Conservation (phyloP, 441 rosid genomes). For the Populus hybrid region DNA sequence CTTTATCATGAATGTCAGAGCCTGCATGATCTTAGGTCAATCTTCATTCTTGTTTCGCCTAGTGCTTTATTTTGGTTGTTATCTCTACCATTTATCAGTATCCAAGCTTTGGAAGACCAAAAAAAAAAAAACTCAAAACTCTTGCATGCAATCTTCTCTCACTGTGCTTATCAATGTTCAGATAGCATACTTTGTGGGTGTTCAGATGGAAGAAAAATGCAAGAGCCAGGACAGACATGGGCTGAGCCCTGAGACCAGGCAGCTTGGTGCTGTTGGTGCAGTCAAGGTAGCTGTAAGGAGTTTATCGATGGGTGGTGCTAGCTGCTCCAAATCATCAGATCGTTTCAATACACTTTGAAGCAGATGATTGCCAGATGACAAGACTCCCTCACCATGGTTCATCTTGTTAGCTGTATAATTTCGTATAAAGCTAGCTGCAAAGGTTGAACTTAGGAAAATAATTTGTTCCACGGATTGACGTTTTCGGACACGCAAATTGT, state of each 20-base stretch:
- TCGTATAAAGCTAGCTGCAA: too few relatives aligned
- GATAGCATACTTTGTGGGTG: conserved; percentile 81
- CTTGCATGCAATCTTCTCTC: neutral
- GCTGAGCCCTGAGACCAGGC: conserved; percentile 62
- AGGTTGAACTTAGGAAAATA: neutral
- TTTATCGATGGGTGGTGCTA: conserved; percentile 48
- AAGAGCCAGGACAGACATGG: conserved; percentile 34
- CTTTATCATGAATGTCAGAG: neutral
- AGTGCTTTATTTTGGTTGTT: neutral
- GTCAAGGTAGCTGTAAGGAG: conserved; percentile 87
- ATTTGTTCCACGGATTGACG: neutral
- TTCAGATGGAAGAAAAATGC: conserved; percentile 62
- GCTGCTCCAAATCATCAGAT: conserved; percentile 41
- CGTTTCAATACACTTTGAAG: conserved; percentile 11
- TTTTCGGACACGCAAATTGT: neutral
- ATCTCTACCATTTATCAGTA: neutral
- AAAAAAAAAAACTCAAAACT: neutral
- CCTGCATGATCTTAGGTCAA: neutral
- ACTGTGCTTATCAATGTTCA: conserved; percentile 28
- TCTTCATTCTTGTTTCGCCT: neutral
- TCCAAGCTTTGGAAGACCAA: neutral
- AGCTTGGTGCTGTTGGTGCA: conserved; percentile 74
- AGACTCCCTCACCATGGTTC: neutral
- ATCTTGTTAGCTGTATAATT: neutral
- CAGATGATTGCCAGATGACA: conserved; percentile 9